Percentiles rank a stretch among this genome's conserved stretches.
These are phyloP conservation scores for Thozetella sp. DNA, from an alignment of 495 filamentous ascomycete species.

Conservation along the genomic window DNA sequence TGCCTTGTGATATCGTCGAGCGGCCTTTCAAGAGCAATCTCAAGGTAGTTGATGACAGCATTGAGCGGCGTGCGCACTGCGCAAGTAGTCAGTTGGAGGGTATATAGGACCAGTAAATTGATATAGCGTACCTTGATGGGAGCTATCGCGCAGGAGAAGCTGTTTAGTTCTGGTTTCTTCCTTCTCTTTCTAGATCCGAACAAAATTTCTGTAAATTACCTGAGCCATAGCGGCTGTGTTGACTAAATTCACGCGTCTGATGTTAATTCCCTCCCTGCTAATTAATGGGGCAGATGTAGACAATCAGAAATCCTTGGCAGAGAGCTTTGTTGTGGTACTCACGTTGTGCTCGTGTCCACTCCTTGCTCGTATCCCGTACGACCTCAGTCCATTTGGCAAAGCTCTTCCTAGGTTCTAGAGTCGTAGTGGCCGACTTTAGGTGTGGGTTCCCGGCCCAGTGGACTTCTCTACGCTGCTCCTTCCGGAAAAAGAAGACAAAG, in stretches of 20 bases:
- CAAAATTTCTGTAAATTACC: conserved; percentile 73
- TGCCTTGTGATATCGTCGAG: conserved; percentile 76
- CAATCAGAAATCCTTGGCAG: too few relatives aligned
- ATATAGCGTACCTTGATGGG: conserved; percentile 47
- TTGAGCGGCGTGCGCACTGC: conserved; percentile 84
- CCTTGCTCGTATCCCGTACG: conserved; percentile 63
- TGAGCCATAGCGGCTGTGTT: conserved; percentile 81
- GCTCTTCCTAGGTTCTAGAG: conserved; percentile 67
- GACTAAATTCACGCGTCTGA: conserved; percentile 26
- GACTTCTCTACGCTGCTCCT: conserved; percentile 69
- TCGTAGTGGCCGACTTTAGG: conserved; percentile 60
- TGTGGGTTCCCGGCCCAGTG: conserved; percentile 86
- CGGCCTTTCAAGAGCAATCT: conserved; percentile 79
- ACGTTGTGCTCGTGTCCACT: conserved; percentile 62
- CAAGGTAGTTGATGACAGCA: conserved; percentile 86
- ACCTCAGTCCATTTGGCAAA: conserved; percentile 71
- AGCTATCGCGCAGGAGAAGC: conserved; percentile 78
- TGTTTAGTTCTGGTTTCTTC: conserved; percentile 74
- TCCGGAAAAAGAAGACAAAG: conserved; percentile 84
- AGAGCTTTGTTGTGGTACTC: too few relatives aligned
- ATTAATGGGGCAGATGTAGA: too few relatives aligned
- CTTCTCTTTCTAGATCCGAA: conserved; percentile 83
- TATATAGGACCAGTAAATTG: background rate
- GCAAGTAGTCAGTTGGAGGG: conserved; percentile 2
- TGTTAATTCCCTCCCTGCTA: too few relatives aligned